Evolutionary conservation across 352 stramenopile genomes (phyloP), one percentile per base, ranked within the genome.

Genomic region (Thalassiosira exigua): DNA sequence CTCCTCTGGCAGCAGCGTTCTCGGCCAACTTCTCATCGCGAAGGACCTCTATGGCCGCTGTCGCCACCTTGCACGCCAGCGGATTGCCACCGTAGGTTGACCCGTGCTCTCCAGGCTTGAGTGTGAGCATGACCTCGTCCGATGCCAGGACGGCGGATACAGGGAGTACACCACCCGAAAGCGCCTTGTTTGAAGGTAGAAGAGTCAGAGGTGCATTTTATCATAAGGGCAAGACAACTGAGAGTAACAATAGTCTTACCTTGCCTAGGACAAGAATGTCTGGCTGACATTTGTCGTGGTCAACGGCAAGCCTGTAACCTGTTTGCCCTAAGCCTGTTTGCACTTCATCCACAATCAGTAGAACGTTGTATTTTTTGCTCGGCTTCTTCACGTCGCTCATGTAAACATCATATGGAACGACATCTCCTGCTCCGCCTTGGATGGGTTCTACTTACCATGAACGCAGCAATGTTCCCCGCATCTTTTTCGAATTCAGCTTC

Each of bases 401-500:
- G 90, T 99, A 99, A 17, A 96, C 96, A 75, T 99, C 96, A 60
- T 95, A 74, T 0, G 97, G 97, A 19, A 99, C 97, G 9, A 99
- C 96, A 29, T 99, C 97, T 50, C 97, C 97, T 57, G 97, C 97
- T 82, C 99, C 97, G 68, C 97, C 97, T 82, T 99, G 97, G 81
- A 99, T 99, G 1, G 97, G 97, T 84, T 99, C 97, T 4, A n/a
- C n/a, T n/a, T n/a, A 99, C 96, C 97, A 99, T 99, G 78, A 99
- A 99, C 7, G 96, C 97, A 12, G 96, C 96, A 82, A 98, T 98
- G 79, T 97, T 94, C 4, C 59, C 69, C 3, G 48, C 86, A 79
- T 93, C 88, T 51, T 83, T 88, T 78, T 92, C 74, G 26, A 93
- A 91, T 72, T 92, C 88, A 46, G 62, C 82, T 73, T 93, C 84